These are phyloP conservation scores for Dispira parvispora DNA, from an alignment of 192 early-diverging fungal species.

Conservation along the genomic window DNA sequence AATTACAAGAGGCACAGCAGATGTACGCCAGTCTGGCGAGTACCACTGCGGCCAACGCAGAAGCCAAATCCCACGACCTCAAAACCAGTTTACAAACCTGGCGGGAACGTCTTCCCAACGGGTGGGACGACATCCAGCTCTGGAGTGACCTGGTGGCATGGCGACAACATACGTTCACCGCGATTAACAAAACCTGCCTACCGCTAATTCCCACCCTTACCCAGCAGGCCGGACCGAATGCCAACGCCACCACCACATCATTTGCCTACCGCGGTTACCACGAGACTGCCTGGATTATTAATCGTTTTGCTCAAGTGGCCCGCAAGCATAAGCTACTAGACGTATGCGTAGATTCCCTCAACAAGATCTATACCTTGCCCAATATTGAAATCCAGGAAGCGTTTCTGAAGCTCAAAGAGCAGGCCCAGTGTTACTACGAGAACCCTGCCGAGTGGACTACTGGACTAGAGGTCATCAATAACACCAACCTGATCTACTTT, in stretches of 20 bases:
- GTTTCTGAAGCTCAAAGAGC: slow-evolving; percentile 89
- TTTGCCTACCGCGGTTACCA: slow-evolving; percentile 96
- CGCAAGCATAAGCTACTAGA: slow-evolving; percentile 89
- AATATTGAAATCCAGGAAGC: slow-evolving; percentile 99
- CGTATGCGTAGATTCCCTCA: slow-evolving; percentile 80
- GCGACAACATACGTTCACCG: slow-evolving; percentile 93
- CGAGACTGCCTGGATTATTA: slow-evolving; percentile 99
- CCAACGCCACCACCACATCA: slow-evolving; percentile 30
- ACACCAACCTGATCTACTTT: slow-evolving; percentile 97
- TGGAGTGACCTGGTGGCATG: slow-evolving; percentile 98
- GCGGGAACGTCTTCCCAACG: slow-evolving; percentile 92
- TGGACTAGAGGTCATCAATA: slow-evolving; percentile 96
- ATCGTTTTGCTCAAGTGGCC: slow-evolving; percentile 93
- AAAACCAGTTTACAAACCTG: slow-evolving; percentile 85
- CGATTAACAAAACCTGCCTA: slow-evolving; percentile 89
- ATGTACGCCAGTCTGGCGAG: slow-evolving; percentile 67
- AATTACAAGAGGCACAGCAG: slow-evolving; percentile 80
- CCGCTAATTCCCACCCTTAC: slow-evolving; percentile 52
- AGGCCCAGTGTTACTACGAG: slow-evolving; percentile 95
- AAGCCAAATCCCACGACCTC: slow-evolving; percentile 69
- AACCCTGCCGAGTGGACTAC: slow-evolving; percentile 71
- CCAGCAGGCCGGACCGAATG: slow-evolving; percentile 28
- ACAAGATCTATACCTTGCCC: slow-evolving; percentile 95
- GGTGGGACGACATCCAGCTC: slow-evolving; percentile 93
- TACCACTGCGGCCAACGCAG: slow-evolving; percentile 72